Evolutionary conservation across 2,329 filamentous ascomycete genomes (phyloP).

Genomic region (Fonsecaea monophora): DNA sequence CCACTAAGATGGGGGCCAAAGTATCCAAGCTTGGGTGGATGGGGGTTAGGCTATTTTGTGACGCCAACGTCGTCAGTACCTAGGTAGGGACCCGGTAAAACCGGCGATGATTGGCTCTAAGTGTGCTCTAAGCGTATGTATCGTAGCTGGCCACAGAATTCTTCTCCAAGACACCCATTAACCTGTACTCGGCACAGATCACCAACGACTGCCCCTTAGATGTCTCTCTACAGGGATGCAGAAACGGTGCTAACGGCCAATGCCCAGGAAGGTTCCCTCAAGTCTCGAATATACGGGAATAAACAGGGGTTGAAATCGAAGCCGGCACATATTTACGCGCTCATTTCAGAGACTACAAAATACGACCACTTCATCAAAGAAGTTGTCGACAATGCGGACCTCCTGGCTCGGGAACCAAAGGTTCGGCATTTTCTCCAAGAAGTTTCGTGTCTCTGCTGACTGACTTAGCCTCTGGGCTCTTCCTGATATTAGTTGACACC

Average conservation of each 20-base stretch:
- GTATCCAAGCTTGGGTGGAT: too few species aligned
- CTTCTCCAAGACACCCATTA: too few species aligned
- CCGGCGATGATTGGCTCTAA: neutral
- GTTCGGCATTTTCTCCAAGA: slow-evolving; percentile 55
- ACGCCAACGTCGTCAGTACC: too few species aligned
- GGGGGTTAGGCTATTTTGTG: too few species aligned
- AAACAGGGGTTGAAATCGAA: slow-evolving; percentile 77
- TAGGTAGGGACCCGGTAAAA: too few species aligned
- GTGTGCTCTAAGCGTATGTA: neutral
- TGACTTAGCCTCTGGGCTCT: slow-evolving; percentile 46
- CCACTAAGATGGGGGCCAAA: too few species aligned
- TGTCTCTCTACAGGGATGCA: slow-evolving; percentile 96
- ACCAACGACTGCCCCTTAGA: slow-evolving; percentile 72
- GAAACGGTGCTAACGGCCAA: slow-evolving; percentile 71
- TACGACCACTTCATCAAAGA: slow-evolving; percentile 87
- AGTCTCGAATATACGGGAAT: slow-evolving; percentile 77
- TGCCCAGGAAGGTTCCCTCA: slow-evolving; percentile 74
- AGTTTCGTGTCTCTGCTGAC: slow-evolving; percentile 43
- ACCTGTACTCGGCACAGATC: neutral
- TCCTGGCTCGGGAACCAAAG: slow-evolving; percentile 84
- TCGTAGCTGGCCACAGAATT: too few species aligned
- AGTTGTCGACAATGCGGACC: slow-evolving; percentile 79
- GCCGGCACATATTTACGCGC: slow-evolving; percentile 82
- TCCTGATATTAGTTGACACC: slow-evolving; percentile 71
- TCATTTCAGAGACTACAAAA: slow-evolving; percentile 86